Evolutionary conservation across 2,329 filamentous ascomycete genomes (phyloP), one percentile per base, ranked within the genome.

Genomic region (Xenoacremonium recifei): DNA sequence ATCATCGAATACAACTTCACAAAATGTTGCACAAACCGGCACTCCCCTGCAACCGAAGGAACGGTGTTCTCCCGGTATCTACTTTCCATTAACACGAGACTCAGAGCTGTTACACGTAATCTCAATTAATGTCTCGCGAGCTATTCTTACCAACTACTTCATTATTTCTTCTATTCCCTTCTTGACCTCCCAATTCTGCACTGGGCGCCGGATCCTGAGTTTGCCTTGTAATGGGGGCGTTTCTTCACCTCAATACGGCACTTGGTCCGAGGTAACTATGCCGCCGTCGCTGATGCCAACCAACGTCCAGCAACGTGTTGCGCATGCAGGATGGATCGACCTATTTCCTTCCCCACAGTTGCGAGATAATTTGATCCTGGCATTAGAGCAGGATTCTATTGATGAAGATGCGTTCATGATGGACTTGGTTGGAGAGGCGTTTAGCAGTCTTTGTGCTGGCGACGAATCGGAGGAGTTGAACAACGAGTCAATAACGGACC

Each of bases 81-180:
- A 52, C 39, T 53, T 53, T 21, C 50, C 50, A 16, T 20, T 53
- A 3, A 47, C 49, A 2, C 35, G 37, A 15, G 50, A 53, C 32
- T 37, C 48, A 18, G 43, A 43, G n/a, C 47, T 53, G 20, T 37
- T 53, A 7, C 45, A 48, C 35, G 44, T 53, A 34, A 51, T 52
- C 20, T 39, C 45, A 1, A 21, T 53, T 38, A 53, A 53, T n/a
- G 44, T 53, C n/a, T 52, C 49, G 21, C 40, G 49, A 2, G 50
- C 50, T 2, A 25, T 53, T 11, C 39, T 53, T 11, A 52, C 50
- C 38, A 53, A 53, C 39, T 53, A 52, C 44, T 45, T 52, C 15
- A 52, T 53, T 2, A 32, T 53, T 25, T 38, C 21, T 16, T 39
- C 44, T 4, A 41, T 53, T 9, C 39, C 47, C 11, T 40, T 47